A percentile compares a stretch with the other conserved stretches of the same genome.
Evolutionary conservation across 2,329 filamentous ascomycete genomes (phyloP).

Genomic region (Fusarium circinatum): DNA sequence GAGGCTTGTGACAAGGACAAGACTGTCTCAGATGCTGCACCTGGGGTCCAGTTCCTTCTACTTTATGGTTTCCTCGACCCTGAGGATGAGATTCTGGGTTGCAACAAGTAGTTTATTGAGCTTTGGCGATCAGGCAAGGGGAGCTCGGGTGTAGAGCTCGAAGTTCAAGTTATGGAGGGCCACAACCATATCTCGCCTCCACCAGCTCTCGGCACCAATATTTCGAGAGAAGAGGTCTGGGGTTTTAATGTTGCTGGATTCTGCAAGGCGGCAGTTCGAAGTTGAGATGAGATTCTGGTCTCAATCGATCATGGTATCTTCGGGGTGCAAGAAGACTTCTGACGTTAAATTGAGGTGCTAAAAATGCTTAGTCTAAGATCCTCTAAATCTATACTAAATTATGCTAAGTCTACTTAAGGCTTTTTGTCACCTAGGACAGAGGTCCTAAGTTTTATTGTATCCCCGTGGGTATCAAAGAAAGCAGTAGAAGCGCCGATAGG

Average conservation of each 20-base stretch:
- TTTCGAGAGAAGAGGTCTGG: neutral
- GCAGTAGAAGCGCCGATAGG: fast-evolving
- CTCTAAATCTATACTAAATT: too few relatives aligned
- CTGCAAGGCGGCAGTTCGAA: neutral
- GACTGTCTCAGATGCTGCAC: neutral
- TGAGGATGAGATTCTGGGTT: neutral
- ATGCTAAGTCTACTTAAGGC: too few relatives aligned
- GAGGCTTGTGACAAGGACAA: neutral
- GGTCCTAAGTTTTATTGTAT: too few relatives aligned
- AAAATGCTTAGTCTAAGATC: too few relatives aligned
- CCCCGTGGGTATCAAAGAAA: neutral
- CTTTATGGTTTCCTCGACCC: neutral
- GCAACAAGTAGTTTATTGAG: neutral
- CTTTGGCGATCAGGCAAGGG: neutral
- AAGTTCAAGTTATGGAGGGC: neutral
- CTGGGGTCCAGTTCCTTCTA: neutral
- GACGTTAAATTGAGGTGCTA: too few relatives aligned
- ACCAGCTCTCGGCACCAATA: neutral
- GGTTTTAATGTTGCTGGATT: neutral
- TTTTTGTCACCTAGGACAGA: too few relatives aligned
- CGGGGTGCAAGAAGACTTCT: too few relatives aligned
- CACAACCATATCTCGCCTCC: neutral
- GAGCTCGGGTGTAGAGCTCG: neutral
- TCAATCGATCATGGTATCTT: too few relatives aligned
- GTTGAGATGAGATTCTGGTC: neutral